phyloP scores from a whole-genome alignment of 2,329 filamentous ascomycete species.

The Penicillium sp. region DNA sequence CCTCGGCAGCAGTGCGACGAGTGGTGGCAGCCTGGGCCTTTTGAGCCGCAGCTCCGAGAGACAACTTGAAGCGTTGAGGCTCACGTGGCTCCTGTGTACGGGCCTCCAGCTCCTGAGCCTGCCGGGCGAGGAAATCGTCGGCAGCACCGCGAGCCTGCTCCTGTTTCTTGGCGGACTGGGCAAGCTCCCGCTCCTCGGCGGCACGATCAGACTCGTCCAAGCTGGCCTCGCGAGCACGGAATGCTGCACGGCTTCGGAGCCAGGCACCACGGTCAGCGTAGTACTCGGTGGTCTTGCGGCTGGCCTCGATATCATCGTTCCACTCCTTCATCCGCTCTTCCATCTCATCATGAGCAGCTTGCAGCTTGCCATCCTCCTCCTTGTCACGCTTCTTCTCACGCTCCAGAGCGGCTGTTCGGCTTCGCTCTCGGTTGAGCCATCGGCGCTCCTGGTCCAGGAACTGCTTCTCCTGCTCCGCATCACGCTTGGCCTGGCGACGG shows the following conservation, averaged over 20 bases:
- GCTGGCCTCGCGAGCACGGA: constrained; percentile 70
- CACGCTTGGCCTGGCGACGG: constrained; percentile 67
- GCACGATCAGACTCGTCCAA: constrained; percentile 80
- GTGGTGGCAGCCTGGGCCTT: constrained; percentile 60
- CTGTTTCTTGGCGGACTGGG: constrained; percentile 67
- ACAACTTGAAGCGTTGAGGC: constrained; percentile 86
- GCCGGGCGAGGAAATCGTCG: constrained; percentile 83
- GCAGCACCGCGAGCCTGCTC: constrained; percentile 82
- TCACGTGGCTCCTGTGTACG: constrained; percentile 46
- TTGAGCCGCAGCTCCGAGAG: constrained; percentile 83
- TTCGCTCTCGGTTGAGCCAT: constrained; percentile 86
- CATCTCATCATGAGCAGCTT: constrained; percentile 65
- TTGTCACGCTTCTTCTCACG: constrained; percentile 79
- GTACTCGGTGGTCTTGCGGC: constrained; percentile 72
- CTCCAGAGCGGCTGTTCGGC: constrained; percentile 78
- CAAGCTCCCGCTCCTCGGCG: constrained; percentile 72
- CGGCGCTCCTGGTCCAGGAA: constrained; percentile 84
- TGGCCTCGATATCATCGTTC: constrained; percentile 83
- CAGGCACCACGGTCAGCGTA: constrained; percentile 83
- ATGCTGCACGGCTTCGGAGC: constrained; percentile 74
- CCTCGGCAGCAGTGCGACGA: constrained; percentile 83
- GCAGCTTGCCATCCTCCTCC: constrained; percentile 66
- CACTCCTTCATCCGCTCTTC: constrained; percentile 74
- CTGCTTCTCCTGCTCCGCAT: constrained; percentile 73
- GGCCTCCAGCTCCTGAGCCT: constrained; percentile 70